phyloP scores from a whole-genome alignment of 2,329 filamentous ascomycete species.

The Diplocarpon mali region DNA sequence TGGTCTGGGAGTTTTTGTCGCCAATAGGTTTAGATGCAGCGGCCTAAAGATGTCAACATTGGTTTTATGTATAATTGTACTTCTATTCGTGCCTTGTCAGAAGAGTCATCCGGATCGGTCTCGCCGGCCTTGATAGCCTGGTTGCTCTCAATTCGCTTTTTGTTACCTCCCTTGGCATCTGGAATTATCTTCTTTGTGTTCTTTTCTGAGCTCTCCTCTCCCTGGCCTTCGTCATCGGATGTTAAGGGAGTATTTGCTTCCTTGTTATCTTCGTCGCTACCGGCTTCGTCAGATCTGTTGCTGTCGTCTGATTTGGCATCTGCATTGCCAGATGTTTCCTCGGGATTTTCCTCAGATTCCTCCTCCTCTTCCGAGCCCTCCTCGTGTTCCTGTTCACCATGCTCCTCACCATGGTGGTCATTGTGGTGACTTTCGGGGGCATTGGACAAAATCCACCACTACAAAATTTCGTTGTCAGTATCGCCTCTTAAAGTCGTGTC shows the following conservation, averaged over 20 bases:
- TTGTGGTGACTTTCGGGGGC: slow-evolving; percentile 17
- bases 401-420: slow-evolving; percentile 22
- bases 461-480: no score
- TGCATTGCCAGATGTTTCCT: slow-evolving; percentile 16
- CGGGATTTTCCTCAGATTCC: slow-evolving; percentile 25
- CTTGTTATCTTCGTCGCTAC: slow-evolving; percentile 23
- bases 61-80: neutral
- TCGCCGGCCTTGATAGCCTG: slow-evolving; percentile 21
- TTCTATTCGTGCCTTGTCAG: slow-evolving; percentile 12
- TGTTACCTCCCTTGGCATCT: slow-evolving; percentile 30
- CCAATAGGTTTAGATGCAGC: slow-evolving; percentile 23
- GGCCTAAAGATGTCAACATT: slow-evolving; percentile 9
- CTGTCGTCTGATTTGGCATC: slow-evolving; percentile 25
- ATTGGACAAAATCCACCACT: slow-evolving; percentile 21
- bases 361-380: slow-evolving; percentile 13
- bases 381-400: neutral
- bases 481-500: no score
- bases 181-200: slow-evolving; percentile 26
- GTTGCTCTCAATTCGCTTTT: slow-evolving; percentile 30
- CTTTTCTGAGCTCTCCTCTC: slow-evolving; percentile 20
- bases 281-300: slow-evolving; percentile 24
- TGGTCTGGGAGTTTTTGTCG: slow-evolving; percentile 33
- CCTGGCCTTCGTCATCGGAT: slow-evolving; percentile 25
- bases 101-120: slow-evolving; percentile 13
- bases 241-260: slow-evolving; percentile 23